A percentile compares a stretch with the other conserved stretches of the same genome.
Evolutionary conservation across 2,329 filamentous ascomycete genomes (phyloP).

Genomic region (Alternaria viburni): DNA sequence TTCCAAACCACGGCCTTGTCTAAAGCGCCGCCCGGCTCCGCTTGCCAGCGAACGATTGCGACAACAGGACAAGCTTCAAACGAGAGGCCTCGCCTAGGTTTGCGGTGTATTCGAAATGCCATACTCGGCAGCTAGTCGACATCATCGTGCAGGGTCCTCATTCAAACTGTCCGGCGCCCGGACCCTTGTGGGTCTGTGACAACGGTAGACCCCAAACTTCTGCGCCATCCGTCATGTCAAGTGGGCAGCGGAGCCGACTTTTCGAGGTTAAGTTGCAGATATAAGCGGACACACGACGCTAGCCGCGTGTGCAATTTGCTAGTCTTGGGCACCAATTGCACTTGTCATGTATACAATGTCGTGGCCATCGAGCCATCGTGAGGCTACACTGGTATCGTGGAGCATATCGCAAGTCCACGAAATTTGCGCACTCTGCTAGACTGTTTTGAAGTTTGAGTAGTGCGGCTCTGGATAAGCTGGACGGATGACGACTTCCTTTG

Average conservation of each 20-base stretch:
- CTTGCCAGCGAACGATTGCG: slow-evolving; percentile 11
- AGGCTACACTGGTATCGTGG: not conserved
- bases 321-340: slow-evolving; percentile 13
- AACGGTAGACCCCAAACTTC: slow-evolving; percentile 9
- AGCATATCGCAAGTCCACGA: not conserved
- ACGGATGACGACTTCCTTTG: not conserved
- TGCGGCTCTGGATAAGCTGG: not conserved
- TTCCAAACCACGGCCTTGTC: slow-evolving; percentile 1
- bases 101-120: slow-evolving; percentile 8
- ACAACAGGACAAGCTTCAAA: not conserved
- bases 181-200: slow-evolving; percentile 21
- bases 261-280: not conserved
- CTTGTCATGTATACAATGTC: slow-evolving; percentile 11
- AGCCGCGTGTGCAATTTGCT: slow-evolving; percentile 23
- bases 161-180: slow-evolving; percentile 12
- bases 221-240: slow-evolving; percentile 29
- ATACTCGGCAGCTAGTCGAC: slow-evolving; percentile 18
- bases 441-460: not conserved
- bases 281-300: slow-evolving; percentile 15
- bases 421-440: not conserved
- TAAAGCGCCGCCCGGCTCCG: slow-evolving; percentile 1
- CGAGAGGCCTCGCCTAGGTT: not conserved
- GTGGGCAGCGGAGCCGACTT: slow-evolving; percentile 16
- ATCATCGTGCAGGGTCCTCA: slow-evolving; percentile 24
- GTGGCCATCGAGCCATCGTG: not conserved